Evolutionary conservation across 164 flowering plant species (phyloP).

Genomic region (Macadamia tetraphylla): DNA sequence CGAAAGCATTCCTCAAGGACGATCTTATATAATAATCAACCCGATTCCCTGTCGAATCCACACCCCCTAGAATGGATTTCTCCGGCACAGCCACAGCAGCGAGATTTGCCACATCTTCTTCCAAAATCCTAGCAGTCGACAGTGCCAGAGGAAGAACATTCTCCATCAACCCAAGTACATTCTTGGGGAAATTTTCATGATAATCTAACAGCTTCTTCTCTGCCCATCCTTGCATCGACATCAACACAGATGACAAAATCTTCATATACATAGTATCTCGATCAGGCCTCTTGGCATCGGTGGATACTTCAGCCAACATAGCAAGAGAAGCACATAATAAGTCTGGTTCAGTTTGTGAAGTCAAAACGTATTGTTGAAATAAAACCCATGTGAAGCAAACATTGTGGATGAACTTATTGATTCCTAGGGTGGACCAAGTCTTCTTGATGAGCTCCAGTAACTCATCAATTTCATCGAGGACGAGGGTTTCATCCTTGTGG

Average conservation of each 20-base stretch:
- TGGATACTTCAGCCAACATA: constrained; percentile 64
- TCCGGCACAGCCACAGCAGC: constrained; percentile 20
- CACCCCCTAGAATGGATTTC: constrained; percentile 16
- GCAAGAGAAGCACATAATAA: constrained; percentile 60
- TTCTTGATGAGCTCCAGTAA: constrained; percentile 86
- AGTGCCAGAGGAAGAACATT: constrained; percentile 61
- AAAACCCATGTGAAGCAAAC: constrained; percentile 79
- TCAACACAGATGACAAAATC: constrained; percentile 44
- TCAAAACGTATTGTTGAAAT: constrained; percentile 65
- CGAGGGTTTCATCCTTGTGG: constrained; percentile 60
- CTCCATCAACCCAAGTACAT: constrained; percentile 53
- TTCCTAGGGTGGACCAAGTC: constrained; percentile 82
- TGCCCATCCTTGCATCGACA: constrained; percentile 65
- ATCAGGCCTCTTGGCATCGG: constrained; percentile 54
- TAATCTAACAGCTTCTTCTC: constrained; percentile 64
- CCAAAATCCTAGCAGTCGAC: constrained; percentile 52
- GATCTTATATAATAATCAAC: constrained; percentile 68
- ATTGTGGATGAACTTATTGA: constrained; percentile 52
- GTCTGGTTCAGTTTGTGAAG: constrained; percentile 61
- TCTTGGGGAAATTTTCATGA: constrained; percentile 51
- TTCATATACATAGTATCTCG: constrained; percentile 40
- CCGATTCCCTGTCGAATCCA: constrained; percentile 35
- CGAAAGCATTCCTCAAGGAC: constrained; percentile 60
- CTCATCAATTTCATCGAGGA: constrained; percentile 89
- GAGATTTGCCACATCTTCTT: constrained; percentile 41